Evolutionary conservation across 2,329 filamentous ascomycete genomes (phyloP).

Genomic region (Diaporthe ampelina): DNA sequence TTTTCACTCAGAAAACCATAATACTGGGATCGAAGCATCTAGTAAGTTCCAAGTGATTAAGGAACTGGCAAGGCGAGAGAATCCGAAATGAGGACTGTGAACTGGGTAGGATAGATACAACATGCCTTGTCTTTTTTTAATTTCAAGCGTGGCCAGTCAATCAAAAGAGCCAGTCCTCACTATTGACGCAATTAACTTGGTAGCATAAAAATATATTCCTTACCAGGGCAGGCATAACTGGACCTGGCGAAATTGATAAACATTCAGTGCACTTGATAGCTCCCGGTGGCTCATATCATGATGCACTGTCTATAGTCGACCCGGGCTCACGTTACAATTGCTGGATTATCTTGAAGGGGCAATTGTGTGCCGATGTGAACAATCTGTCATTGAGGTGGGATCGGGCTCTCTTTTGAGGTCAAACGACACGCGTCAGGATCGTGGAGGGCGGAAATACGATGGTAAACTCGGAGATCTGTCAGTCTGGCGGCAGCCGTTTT

Average conservation of each 20-base stretch:
- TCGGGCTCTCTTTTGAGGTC: background rate
- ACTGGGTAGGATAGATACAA: background rate
- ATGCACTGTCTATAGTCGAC: background rate
- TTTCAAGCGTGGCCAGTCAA: background rate
- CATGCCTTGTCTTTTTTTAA: background rate
- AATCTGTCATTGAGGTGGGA: background rate
- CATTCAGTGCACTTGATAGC: background rate
- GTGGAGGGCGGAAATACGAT: background rate
- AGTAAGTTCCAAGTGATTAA: background rate
- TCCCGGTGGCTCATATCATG: background rate
- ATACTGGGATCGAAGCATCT: background rate
- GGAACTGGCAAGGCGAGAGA: background rate
- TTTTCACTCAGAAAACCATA: too few relatives aligned
- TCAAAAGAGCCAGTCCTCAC: background rate
- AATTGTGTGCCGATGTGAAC: background rate
- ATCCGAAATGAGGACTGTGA: background rate
- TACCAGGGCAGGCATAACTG: background rate
- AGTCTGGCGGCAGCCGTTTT: background rate
- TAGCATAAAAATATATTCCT: too few relatives aligned
- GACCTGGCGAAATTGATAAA: background rate
- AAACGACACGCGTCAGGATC: background rate
- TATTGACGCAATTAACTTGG: too few relatives aligned
- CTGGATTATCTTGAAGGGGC: background rate
- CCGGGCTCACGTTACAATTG: background rate
- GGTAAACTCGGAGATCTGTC: conserved; percentile 1